Percentiles rank a stretch among this genome's conserved stretches.
Conservation (phyloP, 2,329 filamentous ascomycete species). For the Aspergillus luchuensis region DNA sequence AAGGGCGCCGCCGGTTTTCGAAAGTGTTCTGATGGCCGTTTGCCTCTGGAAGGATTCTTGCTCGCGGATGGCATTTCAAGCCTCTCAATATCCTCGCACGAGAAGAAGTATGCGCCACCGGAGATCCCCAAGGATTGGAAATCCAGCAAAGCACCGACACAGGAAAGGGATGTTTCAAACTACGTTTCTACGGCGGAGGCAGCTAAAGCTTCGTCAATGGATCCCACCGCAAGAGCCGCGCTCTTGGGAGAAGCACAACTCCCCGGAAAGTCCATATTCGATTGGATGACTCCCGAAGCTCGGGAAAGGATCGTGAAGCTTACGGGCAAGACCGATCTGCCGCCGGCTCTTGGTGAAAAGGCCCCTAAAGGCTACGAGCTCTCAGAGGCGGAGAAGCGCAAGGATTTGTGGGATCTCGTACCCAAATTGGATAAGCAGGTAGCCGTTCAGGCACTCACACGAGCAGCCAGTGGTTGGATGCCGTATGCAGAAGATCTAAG, state of each 20-base stretch:
- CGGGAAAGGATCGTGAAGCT: slow-evolving; percentile 74
- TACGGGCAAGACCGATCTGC: slow-evolving; percentile 75
- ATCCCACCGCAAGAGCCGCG: slow-evolving; percentile 74
- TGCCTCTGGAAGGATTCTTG: slow-evolving; percentile 78
- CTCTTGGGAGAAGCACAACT: slow-evolving; percentile 78
- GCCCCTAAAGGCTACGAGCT: slow-evolving; percentile 64
- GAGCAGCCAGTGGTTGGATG: slow-evolving; percentile 68
- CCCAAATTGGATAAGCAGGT: slow-evolving; percentile 67
- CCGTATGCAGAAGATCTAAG: slow-evolving; percentile 81
- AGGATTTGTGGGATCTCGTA: slow-evolving; percentile 60
- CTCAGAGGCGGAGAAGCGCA: slow-evolving; percentile 64
- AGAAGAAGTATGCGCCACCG: slow-evolving; percentile 49
- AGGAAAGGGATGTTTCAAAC: slow-evolving; percentile 33
- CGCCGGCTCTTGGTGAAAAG: slow-evolving; percentile 73
- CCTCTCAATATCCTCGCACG: slow-evolving; percentile 48
- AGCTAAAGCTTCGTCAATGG: slow-evolving; percentile 72
- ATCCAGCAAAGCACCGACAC: slow-evolving; percentile 56
- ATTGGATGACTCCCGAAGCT: slow-evolving; percentile 78
- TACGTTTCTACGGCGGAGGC: slow-evolving; percentile 74
- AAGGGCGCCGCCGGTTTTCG: slow-evolving; percentile 55
- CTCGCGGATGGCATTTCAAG: slow-evolving; percentile 60
- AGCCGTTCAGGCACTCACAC: slow-evolving; percentile 67
- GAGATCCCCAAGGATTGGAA: slow-evolving; percentile 65
- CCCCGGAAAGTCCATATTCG: slow-evolving; percentile 92
- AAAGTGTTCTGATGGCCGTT: slow-evolving; percentile 79